These are phyloP conservation scores for Beauveria medogensis DNA, from an alignment of 2,329 filamentous ascomycete species.

Conservation along the genomic window DNA sequence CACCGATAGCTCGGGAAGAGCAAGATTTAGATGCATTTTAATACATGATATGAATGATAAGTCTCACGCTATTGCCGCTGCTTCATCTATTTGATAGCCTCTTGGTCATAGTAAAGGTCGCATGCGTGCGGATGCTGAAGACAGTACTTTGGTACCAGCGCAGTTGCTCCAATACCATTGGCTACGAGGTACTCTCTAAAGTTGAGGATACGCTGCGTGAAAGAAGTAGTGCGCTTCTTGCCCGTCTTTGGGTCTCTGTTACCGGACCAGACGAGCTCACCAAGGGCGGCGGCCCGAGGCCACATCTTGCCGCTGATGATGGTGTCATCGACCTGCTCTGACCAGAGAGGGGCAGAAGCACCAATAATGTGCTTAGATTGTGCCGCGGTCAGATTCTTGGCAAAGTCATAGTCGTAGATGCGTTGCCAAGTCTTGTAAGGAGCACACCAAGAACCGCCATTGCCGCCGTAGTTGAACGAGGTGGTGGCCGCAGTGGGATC, in stretches of 20 bases:
- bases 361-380: conserved; percentile 43
- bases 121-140: conserved; percentile 49
- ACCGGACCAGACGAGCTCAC: conserved; percentile 47
- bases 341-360: conserved; percentile 43
- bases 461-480: conserved; percentile 47
- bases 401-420: conserved; percentile 52
- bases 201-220: conserved; percentile 9
- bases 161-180: conserved; percentile 27
- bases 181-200: conserved; percentile 9
- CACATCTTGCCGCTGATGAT: conserved; percentile 43
- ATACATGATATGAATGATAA: neutral
- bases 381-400: conserved; percentile 34
- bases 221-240: conserved; percentile 7
- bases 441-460: conserved; percentile 48
- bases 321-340: conserved; percentile 46
- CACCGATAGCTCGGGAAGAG: neutral
- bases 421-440: conserved; percentile 54
- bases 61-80: neutral
- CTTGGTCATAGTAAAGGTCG: conserved; percentile 46
- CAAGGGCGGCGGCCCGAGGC: conserved; percentile 48
- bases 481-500: conserved; percentile 25
- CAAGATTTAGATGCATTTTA: neutral
- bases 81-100: conserved; percentile 16
- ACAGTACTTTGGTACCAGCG: conserved; percentile 50
- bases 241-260: conserved; percentile 34